Percentiles rank a stretch among this genome's conserved stretches.
These are phyloP conservation scores for Ganoderma meredithae DNA, from an alignment of 1,284 basidiomycete species.

Conservation along the genomic window DNA sequence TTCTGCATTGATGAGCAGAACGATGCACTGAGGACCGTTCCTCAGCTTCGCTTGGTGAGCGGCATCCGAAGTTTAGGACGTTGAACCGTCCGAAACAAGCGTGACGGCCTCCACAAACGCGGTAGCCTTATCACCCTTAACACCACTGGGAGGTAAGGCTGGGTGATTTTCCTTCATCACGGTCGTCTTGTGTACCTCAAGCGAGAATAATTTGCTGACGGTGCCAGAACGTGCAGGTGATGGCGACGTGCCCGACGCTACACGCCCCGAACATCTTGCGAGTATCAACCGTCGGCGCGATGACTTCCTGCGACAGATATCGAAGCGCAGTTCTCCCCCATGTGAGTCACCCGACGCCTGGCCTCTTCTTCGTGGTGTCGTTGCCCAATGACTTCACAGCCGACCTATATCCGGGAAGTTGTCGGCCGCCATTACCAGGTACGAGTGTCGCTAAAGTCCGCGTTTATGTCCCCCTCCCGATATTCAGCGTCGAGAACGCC, in stretches of 20 bases:
- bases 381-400: not conserved
- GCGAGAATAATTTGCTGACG: not conserved
- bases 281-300: slow-evolving; percentile 27
- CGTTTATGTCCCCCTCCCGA: not conserved
- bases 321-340: not conserved
- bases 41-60: not conserved
- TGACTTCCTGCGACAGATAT: not conserved
- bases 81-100: slow-evolving; percentile 13
- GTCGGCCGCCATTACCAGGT: slow-evolving; percentile 18
- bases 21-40: not conserved
- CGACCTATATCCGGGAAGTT: slow-evolving; percentile 15
- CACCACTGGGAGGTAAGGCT: not conserved
- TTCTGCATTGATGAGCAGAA: not conserved
- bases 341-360: slow-evolving; percentile 4
- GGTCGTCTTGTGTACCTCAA: not conserved
- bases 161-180: not conserved
- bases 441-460: not conserved
- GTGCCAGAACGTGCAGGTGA: not conserved
- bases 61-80: slow-evolving; percentile 19
- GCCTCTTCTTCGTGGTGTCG: not conserved
- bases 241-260: slow-evolving; percentile 1
- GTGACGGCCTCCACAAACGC: not conserved
- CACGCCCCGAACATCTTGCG: slow-evolving; percentile 31
- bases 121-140: too few species aligned
- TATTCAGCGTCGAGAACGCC: not conserved